Percentiles rank a stretch among this genome's conserved stretches.
phyloP scores from a whole-genome alignment of 768 basidiomycete species.

The Cytidiella melzeri region DNA sequence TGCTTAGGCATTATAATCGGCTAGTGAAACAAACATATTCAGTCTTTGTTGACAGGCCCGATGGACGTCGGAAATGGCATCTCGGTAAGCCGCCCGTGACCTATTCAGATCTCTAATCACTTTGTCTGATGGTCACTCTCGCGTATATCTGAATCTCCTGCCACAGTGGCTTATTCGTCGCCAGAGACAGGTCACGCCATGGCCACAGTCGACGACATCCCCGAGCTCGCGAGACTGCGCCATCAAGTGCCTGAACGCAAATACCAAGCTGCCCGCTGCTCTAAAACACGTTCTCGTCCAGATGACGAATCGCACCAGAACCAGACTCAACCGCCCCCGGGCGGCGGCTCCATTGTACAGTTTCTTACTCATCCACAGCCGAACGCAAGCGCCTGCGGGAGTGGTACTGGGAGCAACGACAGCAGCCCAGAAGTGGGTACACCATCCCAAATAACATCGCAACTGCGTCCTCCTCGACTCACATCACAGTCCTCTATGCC shows the following conservation, averaged over 20 bases:
- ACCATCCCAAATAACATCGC: neutral
- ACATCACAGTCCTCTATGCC: neutral
- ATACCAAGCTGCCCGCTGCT: slow-evolving; percentile 28
- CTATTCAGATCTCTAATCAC: no score
- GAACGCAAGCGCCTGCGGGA: neutral
- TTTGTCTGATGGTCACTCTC: no score
- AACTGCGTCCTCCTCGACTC: neutral
- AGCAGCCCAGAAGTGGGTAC: neutral
- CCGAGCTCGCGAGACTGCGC: slow-evolving; percentile 23
- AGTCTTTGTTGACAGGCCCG: slow-evolving; percentile 59
- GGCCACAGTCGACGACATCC: slow-evolving; percentile 27
- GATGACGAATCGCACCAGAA: slow-evolving; percentile 2
- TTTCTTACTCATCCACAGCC: neutral
- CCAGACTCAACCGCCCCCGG: neutral
- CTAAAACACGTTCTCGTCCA: slow-evolving; percentile 11
- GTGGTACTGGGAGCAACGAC: neutral
- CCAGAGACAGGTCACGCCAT: slow-evolving; percentile 27
- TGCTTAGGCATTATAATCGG: slow-evolving; percentile 32
- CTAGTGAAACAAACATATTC: slow-evolving; percentile 80
- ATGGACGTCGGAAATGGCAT: slow-evolving; percentile 76
- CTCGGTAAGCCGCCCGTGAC: slow-evolving; percentile 45
- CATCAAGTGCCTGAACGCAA: slow-evolving; percentile 24
- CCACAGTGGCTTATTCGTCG: slow-evolving; percentile 34
- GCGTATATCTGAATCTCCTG: no score
- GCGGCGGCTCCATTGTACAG: neutral